Percentiles rank a stretch among this genome's conserved stretches.
Evolutionary conservation across 805 yeast species (phyloP).

Genomic region (Huiozyma sinensis): DNA sequence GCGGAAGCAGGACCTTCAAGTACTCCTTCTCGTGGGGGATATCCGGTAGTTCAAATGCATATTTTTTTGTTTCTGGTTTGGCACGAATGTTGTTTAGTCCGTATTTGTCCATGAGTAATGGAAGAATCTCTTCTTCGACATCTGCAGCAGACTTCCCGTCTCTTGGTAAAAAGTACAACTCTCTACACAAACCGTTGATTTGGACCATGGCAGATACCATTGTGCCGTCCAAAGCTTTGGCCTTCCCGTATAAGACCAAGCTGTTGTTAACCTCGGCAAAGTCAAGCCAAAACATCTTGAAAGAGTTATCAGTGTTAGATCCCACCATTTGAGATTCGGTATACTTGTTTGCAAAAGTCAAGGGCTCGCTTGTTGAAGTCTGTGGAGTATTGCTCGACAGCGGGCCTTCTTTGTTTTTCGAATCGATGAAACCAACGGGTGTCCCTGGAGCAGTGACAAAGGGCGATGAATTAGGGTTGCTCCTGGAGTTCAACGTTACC

Average conservation of each 20-base stretch:
- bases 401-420: background rate
- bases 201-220: constrained; percentile 70
- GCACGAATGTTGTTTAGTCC: constrained; percentile 56
- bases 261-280: constrained; percentile 66
- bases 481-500: constrained; percentile 17
- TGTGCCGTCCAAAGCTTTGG: constrained; percentile 45
- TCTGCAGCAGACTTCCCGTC: constrained; percentile 47
- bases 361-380: constrained; percentile 4
- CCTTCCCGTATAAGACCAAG: constrained; percentile 72
- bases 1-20: constrained; percentile 68
- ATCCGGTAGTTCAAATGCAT: constrained; percentile 78
- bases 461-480: constrained; percentile 18
- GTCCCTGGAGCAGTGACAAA: constrained; percentile 28
- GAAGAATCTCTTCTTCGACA: constrained; percentile 67
- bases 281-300: constrained; percentile 85
- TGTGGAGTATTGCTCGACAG: constrained; percentile 5
- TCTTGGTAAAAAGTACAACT: constrained; percentile 70
- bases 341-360: constrained; percentile 13
- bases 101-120: constrained; percentile 49
- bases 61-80: constrained; percentile 62
- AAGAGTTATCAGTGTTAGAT: constrained; percentile 32
- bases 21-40: constrained; percentile 72
- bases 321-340: constrained; percentile 25
- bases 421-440: constrained; percentile 8
- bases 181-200: constrained; percentile 56